phyloP scores from a whole-genome alignment of 2,329 filamentous ascomycete genomes.

The Arthrinium phaeospermum region DNA sequence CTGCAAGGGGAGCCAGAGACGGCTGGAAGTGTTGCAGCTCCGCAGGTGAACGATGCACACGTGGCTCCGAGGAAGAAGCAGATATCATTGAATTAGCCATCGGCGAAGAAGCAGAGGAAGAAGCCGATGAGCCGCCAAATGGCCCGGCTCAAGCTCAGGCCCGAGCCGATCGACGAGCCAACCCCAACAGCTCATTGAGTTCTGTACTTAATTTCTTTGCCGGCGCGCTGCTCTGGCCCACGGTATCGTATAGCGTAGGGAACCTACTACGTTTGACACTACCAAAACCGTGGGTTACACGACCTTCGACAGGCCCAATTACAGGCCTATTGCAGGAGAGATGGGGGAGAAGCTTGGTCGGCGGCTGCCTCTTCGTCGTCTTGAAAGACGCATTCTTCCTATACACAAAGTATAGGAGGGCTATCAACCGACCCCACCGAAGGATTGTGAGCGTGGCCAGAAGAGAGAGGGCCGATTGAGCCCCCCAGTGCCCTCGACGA shows the following conservation, averaged over 20 bases:
- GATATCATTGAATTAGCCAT: conserved; percentile 33
- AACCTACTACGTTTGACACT: conserved; percentile 72
- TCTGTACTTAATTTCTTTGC: conserved; percentile 52
- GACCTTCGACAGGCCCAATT: conserved; percentile 36
- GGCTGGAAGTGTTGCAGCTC: neutral
- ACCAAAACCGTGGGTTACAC: conserved; percentile 69
- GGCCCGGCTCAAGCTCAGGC: conserved; percentile 1
- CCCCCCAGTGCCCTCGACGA: neutral
- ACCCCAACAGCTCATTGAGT: conserved; percentile 21
- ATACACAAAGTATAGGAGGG: conserved; percentile 68
- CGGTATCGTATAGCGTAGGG: conserved; percentile 79
- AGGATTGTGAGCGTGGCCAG: conserved; percentile 57
- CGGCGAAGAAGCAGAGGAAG: conserved; percentile 21
- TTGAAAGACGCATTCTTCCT: conserved; percentile 71
- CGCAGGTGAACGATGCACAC: neutral
- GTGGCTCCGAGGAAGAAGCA: neutral
- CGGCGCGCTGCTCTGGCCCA: conserved; percentile 75
- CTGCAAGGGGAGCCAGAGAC: conserved; percentile 20
- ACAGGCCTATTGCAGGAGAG: conserved; percentile 78
- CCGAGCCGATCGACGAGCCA: conserved; percentile 14
- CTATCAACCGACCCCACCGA: conserved; percentile 60
- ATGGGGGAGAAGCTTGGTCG: conserved; percentile 89
- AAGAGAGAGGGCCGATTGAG: conserved; percentile 29
- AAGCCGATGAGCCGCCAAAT: neutral
- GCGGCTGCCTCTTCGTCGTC: conserved; percentile 87